Percentiles rank a stretch among this genome's conserved stretches.
These are phyloP conservation scores for Starmerella apis DNA, from an alignment of 805 yeast genomes.

Conservation along the genomic window DNA sequence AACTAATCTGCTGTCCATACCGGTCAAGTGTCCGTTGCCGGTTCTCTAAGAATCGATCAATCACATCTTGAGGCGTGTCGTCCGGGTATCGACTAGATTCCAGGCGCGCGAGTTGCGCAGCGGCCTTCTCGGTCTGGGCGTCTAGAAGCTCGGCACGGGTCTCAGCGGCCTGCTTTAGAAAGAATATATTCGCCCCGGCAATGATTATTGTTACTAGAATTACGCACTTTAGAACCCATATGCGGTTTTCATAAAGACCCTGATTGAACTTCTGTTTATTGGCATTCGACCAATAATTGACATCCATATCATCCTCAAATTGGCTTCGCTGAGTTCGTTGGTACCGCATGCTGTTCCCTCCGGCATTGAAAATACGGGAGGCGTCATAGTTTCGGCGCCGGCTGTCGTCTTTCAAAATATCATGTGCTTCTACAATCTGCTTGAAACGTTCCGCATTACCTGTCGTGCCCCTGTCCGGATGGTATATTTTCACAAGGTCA, in stretches of 20 bases:
- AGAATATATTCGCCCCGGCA: constrained; percentile 35
- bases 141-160: constrained; percentile 19
- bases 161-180: constrained; percentile 24
- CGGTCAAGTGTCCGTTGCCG: constrained; percentile 26
- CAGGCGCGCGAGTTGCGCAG: constrained; percentile 35
- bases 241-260: constrained; percentile 33
- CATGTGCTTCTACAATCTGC: constrained; percentile 47
- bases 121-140: constrained; percentile 25
- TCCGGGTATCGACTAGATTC: constrained; percentile 48
- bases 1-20: constrained; percentile 14
- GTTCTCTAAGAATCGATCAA: constrained; percentile 42
- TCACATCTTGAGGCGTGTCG: constrained; percentile 40
- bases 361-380: background rate
- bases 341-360: background rate
- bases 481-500: constrained; percentile 61
- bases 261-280: constrained; percentile 32
- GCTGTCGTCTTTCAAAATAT: constrained; percentile 40
- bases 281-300: constrained; percentile 27
- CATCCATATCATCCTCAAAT: constrained; percentile 13
- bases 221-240: constrained; percentile 39
- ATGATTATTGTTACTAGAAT: constrained; percentile 34
- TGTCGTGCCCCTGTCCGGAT: constrained; percentile 49
- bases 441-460: constrained; percentile 43
- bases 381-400: constrained; percentile 28
- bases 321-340: background rate